Evolutionary conservation across 768 basidiomycete species (phyloP).

Genomic region (Termitomyces bulborhizus): DNA sequence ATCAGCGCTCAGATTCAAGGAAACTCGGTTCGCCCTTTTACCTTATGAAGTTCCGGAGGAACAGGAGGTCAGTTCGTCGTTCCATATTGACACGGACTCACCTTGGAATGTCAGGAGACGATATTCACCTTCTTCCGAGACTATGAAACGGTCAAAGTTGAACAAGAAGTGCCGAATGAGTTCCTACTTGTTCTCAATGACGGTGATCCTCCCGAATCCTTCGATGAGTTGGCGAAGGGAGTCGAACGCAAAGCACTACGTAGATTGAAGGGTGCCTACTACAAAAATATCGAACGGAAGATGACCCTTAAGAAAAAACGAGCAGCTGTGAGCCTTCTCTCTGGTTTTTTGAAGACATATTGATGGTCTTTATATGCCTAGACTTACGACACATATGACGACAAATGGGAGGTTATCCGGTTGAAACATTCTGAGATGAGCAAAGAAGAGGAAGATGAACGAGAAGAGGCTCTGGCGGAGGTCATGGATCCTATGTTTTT

Average conservation of each 20-base stretch:
- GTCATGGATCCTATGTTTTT: conserved; percentile 65
- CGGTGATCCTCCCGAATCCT: conserved; percentile 32
- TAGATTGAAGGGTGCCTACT: conserved; percentile 68
- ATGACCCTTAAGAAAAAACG: conserved; percentile 85
- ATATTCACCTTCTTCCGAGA: conserved; percentile 75
- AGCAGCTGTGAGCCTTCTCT: conserved; percentile 51
- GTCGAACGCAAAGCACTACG: conserved; percentile 18
- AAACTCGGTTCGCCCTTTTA: conserved; percentile 35
- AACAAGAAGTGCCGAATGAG: conserved; percentile 82
- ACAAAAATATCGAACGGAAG: conserved; percentile 85
- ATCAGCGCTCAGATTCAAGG: conserved; percentile 60
- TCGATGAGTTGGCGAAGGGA: conserved; percentile 30
- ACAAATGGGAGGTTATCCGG: conserved; percentile 80
- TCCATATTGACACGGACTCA: background rate
- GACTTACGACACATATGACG: conserved; percentile 66
- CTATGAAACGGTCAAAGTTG: conserved; percentile 83
- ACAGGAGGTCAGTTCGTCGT: conserved; percentile 39
- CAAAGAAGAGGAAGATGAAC: conserved; percentile 69
- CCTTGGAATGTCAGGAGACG: conserved; percentile 41
- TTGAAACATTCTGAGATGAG: conserved; percentile 67
- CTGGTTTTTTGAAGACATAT: background rate
- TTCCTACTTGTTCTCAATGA: conserved; percentile 73
- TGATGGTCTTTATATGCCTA: conserved; percentile 19
- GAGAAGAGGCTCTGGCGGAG: conserved; percentile 73
- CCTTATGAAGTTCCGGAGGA: conserved; percentile 46